Base-by-base conservation (phyloP, 2,329 filamentous ascomycete species). In the Pseudogymnoascus sp. region DNA sequence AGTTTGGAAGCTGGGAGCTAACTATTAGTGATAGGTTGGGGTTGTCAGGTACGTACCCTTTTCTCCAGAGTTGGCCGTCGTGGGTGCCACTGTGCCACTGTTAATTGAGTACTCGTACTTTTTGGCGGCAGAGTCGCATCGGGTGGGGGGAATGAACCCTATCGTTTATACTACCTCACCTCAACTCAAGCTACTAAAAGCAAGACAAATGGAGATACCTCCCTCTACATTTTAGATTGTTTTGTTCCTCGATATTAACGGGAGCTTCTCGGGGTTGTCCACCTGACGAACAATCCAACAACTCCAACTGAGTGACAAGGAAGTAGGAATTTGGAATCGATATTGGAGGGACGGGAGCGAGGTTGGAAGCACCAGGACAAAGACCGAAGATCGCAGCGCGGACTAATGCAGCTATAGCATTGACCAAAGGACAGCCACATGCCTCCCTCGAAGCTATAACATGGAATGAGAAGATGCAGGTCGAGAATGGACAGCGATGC, bases 31-130 rank as follows among this genome's bases (percentile, higher is more conserved):
- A 54, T 54, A 33, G 28, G 47, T 33, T 54, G 47, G 47, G 47
- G 47, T 54, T 54, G 47, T 35, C 28, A 54, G 47, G 47, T 54
- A 54, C 47, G 47, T 54, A 54, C 47, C 28, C 8, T 50, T 22
- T 54, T 54, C 28, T 54, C 28, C 47, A 33, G 25, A 54, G 47
- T 54, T 54, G 47, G 47, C 47, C 28, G 25, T 35, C 28, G n/a
- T 18, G 18, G 2, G n/a, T 18, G 20, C 14, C 41, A 16, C 22
- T 30, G 41, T 50, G 20, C 14, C 41, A 16, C 22, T 30, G 41
- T 50, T 50, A 43, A n/a, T 8, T 3, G 37, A 18, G 37, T 39
- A 39, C 16, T 39, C 18, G 18, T 18, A 18, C 18, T 41, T 22
- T 47, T 28, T 4, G 41, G 41, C 12, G 25, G 43, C 30, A 54